Conservation (phyloP, 2,329 filamentous ascomycete genomes). For the Botrytis squamosa region DNA sequence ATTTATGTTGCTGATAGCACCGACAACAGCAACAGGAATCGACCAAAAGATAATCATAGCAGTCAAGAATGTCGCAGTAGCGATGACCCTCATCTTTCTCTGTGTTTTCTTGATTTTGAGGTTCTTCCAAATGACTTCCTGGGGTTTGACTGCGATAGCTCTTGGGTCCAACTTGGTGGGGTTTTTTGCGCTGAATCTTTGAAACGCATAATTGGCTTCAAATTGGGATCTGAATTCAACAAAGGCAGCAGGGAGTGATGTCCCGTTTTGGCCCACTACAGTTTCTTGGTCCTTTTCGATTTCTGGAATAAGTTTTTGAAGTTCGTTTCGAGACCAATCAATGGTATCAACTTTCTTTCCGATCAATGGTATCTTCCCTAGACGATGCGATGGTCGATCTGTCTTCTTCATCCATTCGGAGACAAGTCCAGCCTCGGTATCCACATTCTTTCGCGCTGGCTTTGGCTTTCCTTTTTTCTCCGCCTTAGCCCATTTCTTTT, state of each 20-base stretch:
- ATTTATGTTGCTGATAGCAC: conserved; percentile 80
- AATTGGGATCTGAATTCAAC: conserved; percentile 82
- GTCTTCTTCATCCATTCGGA: conserved; percentile 70
- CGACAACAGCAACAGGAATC: conserved; percentile 72
- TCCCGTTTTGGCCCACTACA: conserved; percentile 55
- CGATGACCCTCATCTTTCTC: conserved; percentile 66
- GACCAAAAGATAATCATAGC: conserved; percentile 85
- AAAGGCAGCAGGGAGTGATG: conserved; percentile 67
- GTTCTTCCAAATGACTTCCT: conserved; percentile 84
- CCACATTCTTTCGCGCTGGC: conserved; percentile 47
- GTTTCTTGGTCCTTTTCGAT: conserved; percentile 65
- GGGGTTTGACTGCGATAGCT: conserved; percentile 75
- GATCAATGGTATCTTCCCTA: conserved; percentile 67
- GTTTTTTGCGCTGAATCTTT: conserved; percentile 80
- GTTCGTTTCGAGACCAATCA: conserved; percentile 77
- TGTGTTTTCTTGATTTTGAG: conserved; percentile 83
- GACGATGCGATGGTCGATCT: conserved; percentile 71
- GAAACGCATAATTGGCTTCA: conserved; percentile 80
- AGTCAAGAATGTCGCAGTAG: conserved; percentile 66
- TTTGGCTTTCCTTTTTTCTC: conserved; percentile 30
- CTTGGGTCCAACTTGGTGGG: conserved; percentile 77
- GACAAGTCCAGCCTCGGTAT: conserved; percentile 65
- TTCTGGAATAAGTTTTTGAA: conserved; percentile 70
- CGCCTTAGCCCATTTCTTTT: conserved; percentile 49
- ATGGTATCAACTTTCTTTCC: conserved; percentile 94